Evolutionary conservation across 192 early-diverging fungal species (phyloP), one percentile per base, ranked within the genome.

Genomic region (Chytriomyces sp.): DNA sequence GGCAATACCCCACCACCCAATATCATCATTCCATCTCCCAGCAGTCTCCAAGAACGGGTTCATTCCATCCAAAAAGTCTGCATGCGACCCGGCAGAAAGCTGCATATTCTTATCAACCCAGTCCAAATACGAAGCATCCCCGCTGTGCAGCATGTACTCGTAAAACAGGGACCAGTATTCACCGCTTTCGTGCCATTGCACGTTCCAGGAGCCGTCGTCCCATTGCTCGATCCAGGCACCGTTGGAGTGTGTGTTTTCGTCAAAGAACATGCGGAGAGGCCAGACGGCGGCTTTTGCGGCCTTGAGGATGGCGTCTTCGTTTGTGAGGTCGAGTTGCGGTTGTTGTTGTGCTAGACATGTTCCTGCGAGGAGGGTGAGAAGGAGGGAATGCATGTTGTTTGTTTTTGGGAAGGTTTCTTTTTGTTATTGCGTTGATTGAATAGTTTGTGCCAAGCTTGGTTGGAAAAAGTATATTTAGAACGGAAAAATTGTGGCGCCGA

Each of bases 1-100:
- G 18, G 69, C 76, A 7, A 84, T 43, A 0, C 69, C 82, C 85
- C 85, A 86, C 86, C 86, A 87, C 13, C 69, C 78, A 47, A 87
- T 83, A 67, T 87, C 86, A 61, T 84, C 83, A 59, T 44, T 10
- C 48, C 28, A 13, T 18, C 28, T 24, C 44, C 47, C 20, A 23
- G 50, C 18, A 24, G 67, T 81, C 57, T 60, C 82, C 69, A 28
- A 78, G 73, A 9, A 77, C 18, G 16, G 20, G 23, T 49, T 24
- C 26, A 28, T 35, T 9, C 61, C 77, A 28, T 75, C 63, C 61
- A 79, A 48, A 57, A 79, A 79, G 64, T 67, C 78, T 16, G 6
- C 71, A 50, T 74, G 7, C 16, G 5, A 10, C 5, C 78, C 78
- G 11, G 45, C 73, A 20, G 63, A 16, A 9, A 79, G 46, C 13